Evolutionary conservation across 1,284 basidiomycete species (phyloP).

Genomic region (Meira miltonrushii): DNA sequence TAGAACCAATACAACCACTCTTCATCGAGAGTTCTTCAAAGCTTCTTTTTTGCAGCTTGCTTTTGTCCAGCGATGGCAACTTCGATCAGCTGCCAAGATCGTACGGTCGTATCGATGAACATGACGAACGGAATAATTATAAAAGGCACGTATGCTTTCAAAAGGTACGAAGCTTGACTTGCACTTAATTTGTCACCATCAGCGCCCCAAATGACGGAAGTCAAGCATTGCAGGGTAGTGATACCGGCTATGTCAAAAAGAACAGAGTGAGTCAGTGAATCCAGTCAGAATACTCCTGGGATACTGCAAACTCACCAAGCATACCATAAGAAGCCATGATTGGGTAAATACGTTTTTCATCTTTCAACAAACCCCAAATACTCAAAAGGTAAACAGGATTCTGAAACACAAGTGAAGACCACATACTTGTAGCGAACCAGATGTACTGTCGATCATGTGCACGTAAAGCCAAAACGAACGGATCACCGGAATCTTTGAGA

Average conservation of each 20-base stretch:
- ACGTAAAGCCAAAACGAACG: conserved; percentile 18
- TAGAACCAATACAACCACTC: too few species aligned
- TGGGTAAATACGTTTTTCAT: conserved; percentile 34
- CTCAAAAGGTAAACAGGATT: conserved; percentile 28
- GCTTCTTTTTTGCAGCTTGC: neutral
- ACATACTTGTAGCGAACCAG: conserved; percentile 32
- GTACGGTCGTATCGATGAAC: conserved; percentile 11
- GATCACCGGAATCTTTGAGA: conserved; percentile 23
- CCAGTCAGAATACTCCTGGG: neutral
- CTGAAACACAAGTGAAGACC: conserved; percentile 29
- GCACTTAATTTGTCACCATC: neutral
- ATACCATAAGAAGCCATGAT: conserved; percentile 29
- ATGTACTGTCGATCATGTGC: conserved; percentile 16
- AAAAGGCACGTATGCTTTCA: conserved; percentile 10
- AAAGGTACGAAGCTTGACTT: neutral
- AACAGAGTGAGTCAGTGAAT: neutral
- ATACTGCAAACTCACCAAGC: conserved; percentile 18
- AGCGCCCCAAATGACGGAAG: conserved; percentile 4
- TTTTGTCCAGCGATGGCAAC: neutral
- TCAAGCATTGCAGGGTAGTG: conserved; percentile 6
- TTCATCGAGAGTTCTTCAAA: too few species aligned
- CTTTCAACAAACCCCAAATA: conserved; percentile 22
- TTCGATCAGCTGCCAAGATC: neutral
- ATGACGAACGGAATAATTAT: conserved; percentile 11
- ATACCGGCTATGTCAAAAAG: neutral